These are phyloP conservation scores for Lepraria neglecta DNA, from an alignment of 495 filamentous ascomycete species.

Conservation along the genomic window DNA sequence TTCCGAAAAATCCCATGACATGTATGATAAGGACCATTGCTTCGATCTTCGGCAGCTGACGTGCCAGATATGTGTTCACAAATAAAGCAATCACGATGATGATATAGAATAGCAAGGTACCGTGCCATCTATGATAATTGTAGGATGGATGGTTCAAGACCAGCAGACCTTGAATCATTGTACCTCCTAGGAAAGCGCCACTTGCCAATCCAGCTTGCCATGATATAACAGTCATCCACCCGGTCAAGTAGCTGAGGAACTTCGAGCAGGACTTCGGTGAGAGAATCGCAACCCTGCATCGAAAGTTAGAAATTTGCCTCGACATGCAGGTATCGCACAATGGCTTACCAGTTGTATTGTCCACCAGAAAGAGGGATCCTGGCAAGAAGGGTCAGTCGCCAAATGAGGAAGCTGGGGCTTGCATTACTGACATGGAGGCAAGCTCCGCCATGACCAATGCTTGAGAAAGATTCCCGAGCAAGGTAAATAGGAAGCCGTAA, in stretches of 20 bases:
- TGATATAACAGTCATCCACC: conserved; percentile 41
- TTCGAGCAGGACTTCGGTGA: too few relatives aligned
- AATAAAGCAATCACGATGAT: conserved; percentile 36
- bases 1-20: conserved; percentile 37
- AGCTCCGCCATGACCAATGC: conserved; percentile 38
- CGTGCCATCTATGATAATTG: conserved; percentile 39
- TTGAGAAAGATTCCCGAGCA: conserved; percentile 34
- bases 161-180: conserved; percentile 29
- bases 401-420: not conserved
- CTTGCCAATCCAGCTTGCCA: conserved; percentile 38
- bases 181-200: conserved; percentile 37
- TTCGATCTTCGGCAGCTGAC: conserved; percentile 37
- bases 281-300: too few relatives aligned
- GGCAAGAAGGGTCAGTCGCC: too few relatives aligned
- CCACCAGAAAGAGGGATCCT: conserved; percentile 37
- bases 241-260: too few relatives aligned
- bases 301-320: too few relatives aligned
- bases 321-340: too few relatives aligned
- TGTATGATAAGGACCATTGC: conserved; percentile 38
- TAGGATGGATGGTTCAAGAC: conserved; percentile 32
- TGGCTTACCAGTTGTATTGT: conserved; percentile 45
- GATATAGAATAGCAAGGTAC: conserved; percentile 41
- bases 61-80: conserved; percentile 41
- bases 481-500: conserved; percentile 35
- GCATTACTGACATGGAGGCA: conserved; percentile 35